Conservation (phyloP, 2,329 filamentous ascomycete species). For the Trichoderma asperellum region DNA sequence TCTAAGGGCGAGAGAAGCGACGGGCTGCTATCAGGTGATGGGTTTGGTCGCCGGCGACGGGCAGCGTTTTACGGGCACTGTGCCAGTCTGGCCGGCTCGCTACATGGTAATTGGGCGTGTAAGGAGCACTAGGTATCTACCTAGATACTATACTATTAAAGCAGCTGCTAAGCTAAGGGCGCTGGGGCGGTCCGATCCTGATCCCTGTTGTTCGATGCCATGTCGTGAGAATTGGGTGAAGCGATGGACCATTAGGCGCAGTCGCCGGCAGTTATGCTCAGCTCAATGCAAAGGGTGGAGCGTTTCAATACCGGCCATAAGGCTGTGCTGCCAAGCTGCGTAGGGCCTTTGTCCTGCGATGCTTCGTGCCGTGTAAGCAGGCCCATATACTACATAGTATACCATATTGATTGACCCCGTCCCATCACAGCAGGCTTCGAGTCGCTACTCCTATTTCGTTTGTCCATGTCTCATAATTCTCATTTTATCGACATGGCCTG, state of each 20-base stretch:
- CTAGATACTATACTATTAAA: background rate
- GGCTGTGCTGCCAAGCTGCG: background rate
- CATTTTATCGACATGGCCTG: background rate
- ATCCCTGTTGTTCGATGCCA: background rate
- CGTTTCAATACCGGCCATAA: background rate
- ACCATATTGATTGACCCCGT: background rate
- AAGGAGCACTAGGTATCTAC: background rate
- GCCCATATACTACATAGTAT: no score
- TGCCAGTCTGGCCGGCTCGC: background rate
- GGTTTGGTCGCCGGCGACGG: background rate
- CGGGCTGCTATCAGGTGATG: slow-evolving; percentile 1
- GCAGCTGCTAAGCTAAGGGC: background rate
- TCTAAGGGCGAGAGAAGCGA: background rate
- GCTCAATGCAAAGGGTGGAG: background rate
- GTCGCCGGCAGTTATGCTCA: background rate
- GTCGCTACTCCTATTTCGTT: background rate
- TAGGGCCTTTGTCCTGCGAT: background rate
- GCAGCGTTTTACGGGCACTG: background rate
- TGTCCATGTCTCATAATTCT: background rate
- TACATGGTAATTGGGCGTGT: no score
- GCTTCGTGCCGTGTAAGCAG: background rate
- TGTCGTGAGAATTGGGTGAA: background rate
- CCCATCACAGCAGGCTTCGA: background rate
- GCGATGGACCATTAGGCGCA: background rate
- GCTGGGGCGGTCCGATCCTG: background rate